A percentile compares a stretch with the other conserved stretches of the same genome.
phyloP scores from a whole-genome alignment of 805 yeast species.

The Hanseniaspora meyeri region DNA sequence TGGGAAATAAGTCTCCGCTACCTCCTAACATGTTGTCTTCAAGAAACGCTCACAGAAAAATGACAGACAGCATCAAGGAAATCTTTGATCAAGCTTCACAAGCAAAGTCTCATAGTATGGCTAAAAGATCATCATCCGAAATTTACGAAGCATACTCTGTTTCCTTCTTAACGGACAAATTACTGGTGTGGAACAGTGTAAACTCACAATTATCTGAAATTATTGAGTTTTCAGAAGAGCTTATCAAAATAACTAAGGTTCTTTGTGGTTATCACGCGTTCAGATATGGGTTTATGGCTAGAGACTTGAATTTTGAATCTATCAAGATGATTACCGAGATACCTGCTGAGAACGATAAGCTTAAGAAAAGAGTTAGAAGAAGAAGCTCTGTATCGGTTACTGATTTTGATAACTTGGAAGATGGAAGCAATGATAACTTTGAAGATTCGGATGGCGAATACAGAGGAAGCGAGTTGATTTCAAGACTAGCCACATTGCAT shows the following conservation, averaged over 20 bases:
- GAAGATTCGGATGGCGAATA: slow-evolving; percentile 23
- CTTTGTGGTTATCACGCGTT: slow-evolving; percentile 40
- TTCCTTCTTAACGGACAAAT: slow-evolving; percentile 28
- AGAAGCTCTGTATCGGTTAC: slow-evolving; percentile 4
- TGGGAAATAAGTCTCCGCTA: slow-evolving; percentile 32
- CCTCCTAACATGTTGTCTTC: slow-evolving; percentile 43
- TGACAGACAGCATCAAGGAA: slow-evolving; percentile 34
- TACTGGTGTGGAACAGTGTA: slow-evolving; percentile 42
- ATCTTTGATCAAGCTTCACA: slow-evolving; percentile 1
- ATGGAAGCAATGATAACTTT: not conserved
- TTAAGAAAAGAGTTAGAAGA: slow-evolving; percentile 10
- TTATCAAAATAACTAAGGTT: slow-evolving; percentile 31
- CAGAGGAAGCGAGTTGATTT: slow-evolving; percentile 14
- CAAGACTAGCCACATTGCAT: slow-evolving; percentile 11
- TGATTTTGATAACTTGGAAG: not conserved
- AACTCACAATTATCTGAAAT: slow-evolving; percentile 39
- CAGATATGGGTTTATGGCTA: slow-evolving; percentile 39
- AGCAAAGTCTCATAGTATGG: not conserved
- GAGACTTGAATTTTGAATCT: slow-evolving; percentile 35
- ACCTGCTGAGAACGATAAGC: slow-evolving; percentile 23
- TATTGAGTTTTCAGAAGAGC: slow-evolving; percentile 38
- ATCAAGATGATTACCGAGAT: slow-evolving; percentile 33
- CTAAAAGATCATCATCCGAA: slow-evolving; percentile 13
- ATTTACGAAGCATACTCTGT: slow-evolving; percentile 19
- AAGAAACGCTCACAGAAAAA: slow-evolving; percentile 35